Evolutionary conservation across 139 green algal genomes (phyloP).

Genomic region (Micromonas pusilla): DNA sequence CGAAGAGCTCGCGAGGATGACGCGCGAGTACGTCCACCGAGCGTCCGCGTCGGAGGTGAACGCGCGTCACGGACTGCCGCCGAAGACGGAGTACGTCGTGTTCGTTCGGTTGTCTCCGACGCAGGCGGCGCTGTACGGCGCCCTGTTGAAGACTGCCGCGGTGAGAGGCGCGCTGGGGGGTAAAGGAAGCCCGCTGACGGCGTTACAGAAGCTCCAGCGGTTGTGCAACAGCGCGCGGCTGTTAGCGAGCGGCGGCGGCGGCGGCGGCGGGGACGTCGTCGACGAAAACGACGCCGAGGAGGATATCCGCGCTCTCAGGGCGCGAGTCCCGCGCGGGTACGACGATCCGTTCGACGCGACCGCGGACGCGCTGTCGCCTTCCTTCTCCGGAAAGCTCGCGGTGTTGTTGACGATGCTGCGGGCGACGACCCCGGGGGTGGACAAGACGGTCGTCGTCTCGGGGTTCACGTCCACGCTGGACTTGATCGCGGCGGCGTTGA

Average conservation of each 20-base stretch:
- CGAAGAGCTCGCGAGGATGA: not conserved
- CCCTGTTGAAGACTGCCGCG: conserved; percentile 37
- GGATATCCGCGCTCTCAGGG: not conserved
- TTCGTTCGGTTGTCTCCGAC: conserved; percentile 55
- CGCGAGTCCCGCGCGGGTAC: not conserved
- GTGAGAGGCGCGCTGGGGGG: too few species aligned
- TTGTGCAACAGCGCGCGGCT: conserved; percentile 5
- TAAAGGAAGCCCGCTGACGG: not conserved
- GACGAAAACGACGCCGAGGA: too few species aligned
- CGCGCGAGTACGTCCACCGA: not conserved
- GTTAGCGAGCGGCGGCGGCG: not conserved
- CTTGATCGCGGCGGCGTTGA: conserved; percentile 41
- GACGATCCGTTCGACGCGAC: not conserved
- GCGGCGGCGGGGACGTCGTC: not conserved
- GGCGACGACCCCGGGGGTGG: conserved; percentile 54
- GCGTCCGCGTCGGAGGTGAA: conserved; percentile 44
- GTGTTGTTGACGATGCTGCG: conserved; percentile 77
- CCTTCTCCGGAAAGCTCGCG: conserved; percentile 62
- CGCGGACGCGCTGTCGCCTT: not conserved
- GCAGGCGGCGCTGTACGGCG: conserved; percentile 50
- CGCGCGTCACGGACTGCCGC: conserved; percentile 62
- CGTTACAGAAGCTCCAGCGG: conserved; percentile 9
- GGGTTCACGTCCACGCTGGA: conserved; percentile 62
- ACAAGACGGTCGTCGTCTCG: conserved; percentile 71
- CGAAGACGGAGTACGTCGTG: conserved; percentile 53